Evolutionary conservation across 75 land plant genomes (phyloP), one percentile per base, ranked within the genome.

Genomic region (Adiantum capillusveneris): DNA sequence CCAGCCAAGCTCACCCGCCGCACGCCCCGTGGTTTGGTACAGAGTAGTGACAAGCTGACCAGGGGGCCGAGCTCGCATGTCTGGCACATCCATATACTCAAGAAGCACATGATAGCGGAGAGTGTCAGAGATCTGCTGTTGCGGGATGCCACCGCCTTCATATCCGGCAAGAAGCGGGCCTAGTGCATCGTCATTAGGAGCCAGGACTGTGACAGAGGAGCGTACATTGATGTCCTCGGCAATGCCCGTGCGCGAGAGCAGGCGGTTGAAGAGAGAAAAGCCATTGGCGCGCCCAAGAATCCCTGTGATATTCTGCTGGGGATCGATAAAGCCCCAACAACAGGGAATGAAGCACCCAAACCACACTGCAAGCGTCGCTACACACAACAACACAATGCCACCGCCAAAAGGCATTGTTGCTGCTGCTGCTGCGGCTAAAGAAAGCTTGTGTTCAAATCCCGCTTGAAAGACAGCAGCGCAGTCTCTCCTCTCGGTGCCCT

Each of bases 21-120:
- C 82, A 24, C 88, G 80, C 44, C 93, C 93, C 50, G 93, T 85
- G 64, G 93, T 82, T 63, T 85, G 93, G 79, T 63, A 73, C 59
- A 85, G 83, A 44, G 89, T 85, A 34, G 85, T 74, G 64, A 85
- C 76, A 48, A 61, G 67, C n/a, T 79, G 82, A 16, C 50, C 21
- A 53, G 79, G 25, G 6, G 82, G 77, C 59, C 81, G 55, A 48
- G 17, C 63, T 45, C 53, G 68, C 65, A 88, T 68, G 59, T 72
- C 83, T 18, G 68, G n/a, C 59, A 44, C 31, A 31, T 80, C 81
- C 60, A 81, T 51, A 81, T 77, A 88, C 31, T 77, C 62, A 39
- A 88, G 76, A 31, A 88, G 85, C 48, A 88, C 75, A 59, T 88
- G 93, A 83, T 76, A 79, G 37, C 93, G 93, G 51, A 88, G 63